Percentiles rank a stretch among this genome's conserved stretches.
Evolutionary conservation across 768 basidiomycete genomes (phyloP).

Genomic region (Rhodotorula toruloides): DNA sequence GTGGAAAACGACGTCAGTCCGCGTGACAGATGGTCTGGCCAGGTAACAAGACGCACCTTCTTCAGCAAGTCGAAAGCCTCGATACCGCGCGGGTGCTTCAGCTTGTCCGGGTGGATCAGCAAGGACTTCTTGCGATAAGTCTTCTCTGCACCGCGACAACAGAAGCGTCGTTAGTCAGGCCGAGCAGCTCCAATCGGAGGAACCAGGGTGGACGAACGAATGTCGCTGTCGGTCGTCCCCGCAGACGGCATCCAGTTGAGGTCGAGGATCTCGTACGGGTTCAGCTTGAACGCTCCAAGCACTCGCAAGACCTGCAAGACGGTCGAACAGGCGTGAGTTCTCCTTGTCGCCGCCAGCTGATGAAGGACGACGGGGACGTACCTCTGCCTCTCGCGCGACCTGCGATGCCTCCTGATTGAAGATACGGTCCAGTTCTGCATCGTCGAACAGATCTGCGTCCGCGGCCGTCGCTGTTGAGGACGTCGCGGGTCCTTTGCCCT

Average conservation of each 20-base stretch:
- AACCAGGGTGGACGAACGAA: constrained; percentile 47
- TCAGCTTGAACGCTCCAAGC: constrained; percentile 89
- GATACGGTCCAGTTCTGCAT: constrained; percentile 38
- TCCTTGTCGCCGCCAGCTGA: too few relatives aligned
- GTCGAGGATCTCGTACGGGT: constrained; percentile 91
- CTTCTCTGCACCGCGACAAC: constrained; percentile 12
- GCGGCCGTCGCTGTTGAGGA: background rate
- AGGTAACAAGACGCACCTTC: constrained; percentile 56
- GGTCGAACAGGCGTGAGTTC: too few relatives aligned
- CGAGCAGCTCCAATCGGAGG: constrained; percentile 40
- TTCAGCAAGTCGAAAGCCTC: constrained; percentile 92
- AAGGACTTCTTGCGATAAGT: constrained; percentile 49
- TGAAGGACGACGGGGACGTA: constrained; percentile 2
- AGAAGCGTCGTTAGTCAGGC: too few relatives aligned
- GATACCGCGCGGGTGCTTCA: constrained; percentile 59
- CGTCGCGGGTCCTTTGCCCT: background rate
- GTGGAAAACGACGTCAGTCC: background rate
- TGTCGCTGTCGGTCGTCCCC: constrained; percentile 59
- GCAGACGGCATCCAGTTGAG: constrained; percentile 58
- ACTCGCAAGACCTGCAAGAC: constrained; percentile 54
- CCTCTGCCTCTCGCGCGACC: constrained; percentile 39
- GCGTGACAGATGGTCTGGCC: background rate
- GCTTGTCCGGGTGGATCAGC: constrained; percentile 97
- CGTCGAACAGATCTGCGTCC: constrained; percentile 19
- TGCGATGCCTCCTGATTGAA: constrained; percentile 39